Evolutionary conservation across 2,329 filamentous ascomycete genomes (phyloP), one percentile per base, ranked within the genome.

Genomic region (Fonsecaea erecta): DNA sequence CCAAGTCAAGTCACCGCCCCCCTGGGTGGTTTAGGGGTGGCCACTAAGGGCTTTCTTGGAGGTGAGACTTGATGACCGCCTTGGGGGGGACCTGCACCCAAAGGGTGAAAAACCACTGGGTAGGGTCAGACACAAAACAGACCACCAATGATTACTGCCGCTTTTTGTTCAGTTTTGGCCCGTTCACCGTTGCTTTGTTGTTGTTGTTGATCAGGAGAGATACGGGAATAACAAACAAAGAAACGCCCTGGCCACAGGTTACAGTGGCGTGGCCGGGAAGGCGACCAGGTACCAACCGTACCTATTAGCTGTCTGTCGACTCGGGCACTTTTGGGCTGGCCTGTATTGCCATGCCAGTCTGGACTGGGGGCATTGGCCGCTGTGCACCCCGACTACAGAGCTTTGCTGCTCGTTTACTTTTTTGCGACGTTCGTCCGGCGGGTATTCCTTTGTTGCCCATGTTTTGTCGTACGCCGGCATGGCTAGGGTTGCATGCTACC

Each of bases 331-430:
- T n/a, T n/a, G n/a, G n/a, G n/a, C n/a, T n/a, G n/a, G n/a, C n/a
- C n/a, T n/a, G n/a, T n/a, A n/a, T n/a, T n/a, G n/a, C n/a, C 18
- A 24, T 48, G 43, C 43, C 21, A 24, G 12, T 48, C 21, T 48
- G 37, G 37, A 24, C 43, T 24, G 43, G 43, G 43, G 43, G 3
- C 21, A 24, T 11, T 48, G 43, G 43, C 9, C 43, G n/a, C 43
- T 48, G 43, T 48, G 26, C 37, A 30, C 14, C 37, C 55, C 43
- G 54, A 28, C n/a, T n/a, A 12, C 7, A 14, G 24, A 46, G 35
- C 54, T n/a, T n/a, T 57, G 12, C 11, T 26, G 54, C 54, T 57
- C 35, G 40, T 57, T 57, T 37, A 40, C 35, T 37, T 40, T 24
- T 37, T 40, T 24, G 18, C 24, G 16, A 30, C 35, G 14, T 16